Conservation (phyloP, 495 filamentous ascomycete species). For the Cercophora scortea region DNA sequence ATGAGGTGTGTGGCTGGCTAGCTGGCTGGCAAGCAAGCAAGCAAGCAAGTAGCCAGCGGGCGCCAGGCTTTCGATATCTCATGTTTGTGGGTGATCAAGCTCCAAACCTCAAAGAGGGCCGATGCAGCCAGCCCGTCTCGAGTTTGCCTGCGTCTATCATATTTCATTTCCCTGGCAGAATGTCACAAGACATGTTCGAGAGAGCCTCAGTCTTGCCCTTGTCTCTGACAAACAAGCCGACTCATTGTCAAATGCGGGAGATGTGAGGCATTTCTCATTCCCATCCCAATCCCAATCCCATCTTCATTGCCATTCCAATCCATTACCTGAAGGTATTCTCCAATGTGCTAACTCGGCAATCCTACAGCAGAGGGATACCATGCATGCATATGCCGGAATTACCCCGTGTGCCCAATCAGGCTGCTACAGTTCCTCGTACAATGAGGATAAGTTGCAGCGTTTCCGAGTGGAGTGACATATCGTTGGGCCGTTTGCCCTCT, state of each 20-base stretch:
- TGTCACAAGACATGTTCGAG: no score
- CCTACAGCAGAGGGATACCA: slow-evolving; percentile 5
- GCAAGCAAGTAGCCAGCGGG: no score
- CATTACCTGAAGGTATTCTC: not conserved
- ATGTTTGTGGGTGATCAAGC: no score
- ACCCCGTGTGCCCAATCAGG: slow-evolving; percentile 14
- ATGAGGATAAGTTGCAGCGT: not conserved
- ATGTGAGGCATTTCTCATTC: slow-evolving; percentile 16
- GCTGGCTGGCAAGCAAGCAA: no score
- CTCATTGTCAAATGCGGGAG: not conserved
- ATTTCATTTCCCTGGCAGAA: no score
- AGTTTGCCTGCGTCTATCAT: no score
- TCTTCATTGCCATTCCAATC: not conserved
- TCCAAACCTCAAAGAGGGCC: no score
- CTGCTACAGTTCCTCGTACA: not conserved
- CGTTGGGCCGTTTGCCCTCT: not conserved
- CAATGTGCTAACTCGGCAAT: slow-evolving; percentile 7
- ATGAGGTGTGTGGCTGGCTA: no score
- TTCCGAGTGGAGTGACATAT: slow-evolving; percentile 2
- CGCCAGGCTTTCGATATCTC: no score
- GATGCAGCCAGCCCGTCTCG: no score
- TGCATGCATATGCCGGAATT: slow-evolving; percentile 17
- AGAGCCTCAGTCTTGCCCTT: not conserved
- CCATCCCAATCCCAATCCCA: slow-evolving; percentile 5
- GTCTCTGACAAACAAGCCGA: not conserved